Percentiles rank a stretch among this genome's conserved stretches.
Evolutionary conservation across 306 rosid species (phyloP).

Genomic region (Nissolia schottii): DNA sequence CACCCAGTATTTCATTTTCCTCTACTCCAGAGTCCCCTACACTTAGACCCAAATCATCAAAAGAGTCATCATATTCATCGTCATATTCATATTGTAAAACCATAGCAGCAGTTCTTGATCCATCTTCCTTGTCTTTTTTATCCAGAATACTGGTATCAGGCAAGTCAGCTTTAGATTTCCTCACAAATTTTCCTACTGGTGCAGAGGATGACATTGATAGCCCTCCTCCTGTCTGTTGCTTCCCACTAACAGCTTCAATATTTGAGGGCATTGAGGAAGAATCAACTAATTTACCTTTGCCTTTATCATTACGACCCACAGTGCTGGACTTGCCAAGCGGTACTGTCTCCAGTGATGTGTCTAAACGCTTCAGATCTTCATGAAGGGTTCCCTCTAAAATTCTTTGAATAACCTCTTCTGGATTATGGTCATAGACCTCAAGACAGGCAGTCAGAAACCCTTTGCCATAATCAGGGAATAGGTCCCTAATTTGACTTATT

Average conservation of each 20-base stretch:
- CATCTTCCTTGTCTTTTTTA: conserved; percentile 37
- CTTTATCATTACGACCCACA: conserved; percentile 59
- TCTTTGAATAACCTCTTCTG: conserved; percentile 96
- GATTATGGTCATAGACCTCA: conserved; percentile 84
- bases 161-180: conserved; percentile 62
- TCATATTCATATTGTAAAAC: conserved; percentile 82
- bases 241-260: conserved; percentile 30
- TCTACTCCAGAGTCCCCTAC: conserved; percentile 74
- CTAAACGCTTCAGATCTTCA: conserved; percentile 65
- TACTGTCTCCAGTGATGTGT: conserved; percentile 58
- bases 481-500: conserved; percentile 91
- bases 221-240: conserved; percentile 38
- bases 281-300: conserved; percentile 76
- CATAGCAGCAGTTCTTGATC: conserved; percentile 48
- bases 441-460: conserved; percentile 88
- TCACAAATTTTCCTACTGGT: conserved; percentile 62
- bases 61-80: conserved; percentile 95
- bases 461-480: conserved; percentile 89
- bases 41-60: conserved; percentile 92
- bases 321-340: conserved; percentile 43
- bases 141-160: conserved; percentile 50
- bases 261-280: conserved; percentile 30
- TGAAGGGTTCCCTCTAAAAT: conserved; percentile 94
- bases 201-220: conserved; percentile 52
- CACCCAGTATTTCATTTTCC: conserved; percentile 52